Conservation (phyloP, 192 early-diverging fungal genomes). For the Glomus cerebriforme region DNA sequence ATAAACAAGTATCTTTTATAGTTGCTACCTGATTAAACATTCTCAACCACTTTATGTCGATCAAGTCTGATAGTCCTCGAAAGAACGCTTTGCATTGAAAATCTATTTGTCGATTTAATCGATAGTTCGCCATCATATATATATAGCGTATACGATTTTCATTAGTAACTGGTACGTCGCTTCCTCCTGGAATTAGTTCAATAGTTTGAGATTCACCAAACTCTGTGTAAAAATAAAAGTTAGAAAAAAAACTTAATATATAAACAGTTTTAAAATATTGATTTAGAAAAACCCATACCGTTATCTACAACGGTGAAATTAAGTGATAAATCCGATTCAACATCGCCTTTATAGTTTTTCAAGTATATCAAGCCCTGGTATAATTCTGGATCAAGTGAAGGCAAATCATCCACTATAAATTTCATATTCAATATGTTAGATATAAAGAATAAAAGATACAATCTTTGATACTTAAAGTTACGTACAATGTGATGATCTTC, state of each 20-base stretch:
- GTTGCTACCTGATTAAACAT: slow-evolving; percentile 81
- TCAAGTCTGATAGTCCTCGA: slow-evolving; percentile 77
- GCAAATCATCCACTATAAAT: slow-evolving; percentile 72
- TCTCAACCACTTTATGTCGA: slow-evolving; percentile 83
- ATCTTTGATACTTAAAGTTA: slow-evolving; percentile 9
- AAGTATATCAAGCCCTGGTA: slow-evolving; percentile 73
- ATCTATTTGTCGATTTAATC: slow-evolving; percentile 80
- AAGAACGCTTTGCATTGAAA: slow-evolving; percentile 84
- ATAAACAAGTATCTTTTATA: background rate
- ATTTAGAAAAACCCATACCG: slow-evolving; percentile 39
- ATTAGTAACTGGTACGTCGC: slow-evolving; percentile 76
- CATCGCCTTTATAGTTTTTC: slow-evolving; percentile 72
- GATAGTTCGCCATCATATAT: slow-evolving; percentile 84
- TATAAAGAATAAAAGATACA: slow-evolving; percentile 6
- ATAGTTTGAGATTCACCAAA: slow-evolving; percentile 50
- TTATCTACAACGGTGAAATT: slow-evolving; percentile 70
- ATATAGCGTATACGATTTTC: slow-evolving; percentile 88
- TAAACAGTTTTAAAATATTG: background rate
- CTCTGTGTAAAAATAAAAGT: slow-evolving; percentile 32
- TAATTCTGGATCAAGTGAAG: slow-evolving; percentile 76
- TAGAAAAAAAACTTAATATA: slow-evolving; percentile 5
- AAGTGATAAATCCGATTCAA: slow-evolving; percentile 67
- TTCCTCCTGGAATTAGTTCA: slow-evolving; percentile 79
- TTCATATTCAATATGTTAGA: slow-evolving; percentile 3
- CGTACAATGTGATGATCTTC: slow-evolving; percentile 66